Percentiles rank a stretch among this genome's conserved stretches.
phyloP scores from a whole-genome alignment of 768 basidiomycete species.

The Saitozyma sp. region DNA sequence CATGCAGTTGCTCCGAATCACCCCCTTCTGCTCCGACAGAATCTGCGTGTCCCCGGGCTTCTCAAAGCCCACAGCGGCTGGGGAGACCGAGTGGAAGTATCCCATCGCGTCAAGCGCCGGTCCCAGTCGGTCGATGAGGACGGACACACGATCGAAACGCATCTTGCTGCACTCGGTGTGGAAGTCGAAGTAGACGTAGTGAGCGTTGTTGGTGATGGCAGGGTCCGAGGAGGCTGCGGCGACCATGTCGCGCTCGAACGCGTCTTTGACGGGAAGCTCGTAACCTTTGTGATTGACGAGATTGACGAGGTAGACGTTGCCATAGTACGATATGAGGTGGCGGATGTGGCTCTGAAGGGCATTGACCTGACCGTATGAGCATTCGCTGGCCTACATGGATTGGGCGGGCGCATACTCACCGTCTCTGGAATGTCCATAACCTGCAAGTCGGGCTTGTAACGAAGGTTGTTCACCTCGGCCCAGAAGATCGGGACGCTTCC shows the following conservation, averaged over 20 bases:
- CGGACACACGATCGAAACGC: constrained; percentile 88
- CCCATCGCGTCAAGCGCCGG: constrained; percentile 56
- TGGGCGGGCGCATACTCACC: constrained; percentile 56
- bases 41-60: constrained; percentile 58
- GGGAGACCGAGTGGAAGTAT: constrained; percentile 37
- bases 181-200: constrained; percentile 96
- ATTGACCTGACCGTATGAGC: constrained; percentile 58
- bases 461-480: constrained; percentile 91
- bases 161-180: constrained; percentile 91
- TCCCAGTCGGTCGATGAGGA: constrained; percentile 73
- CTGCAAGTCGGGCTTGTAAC: constrained; percentile 94
- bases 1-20: constrained; percentile 95
- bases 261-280: constrained; percentile 92
- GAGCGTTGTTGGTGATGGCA: constrained; percentile 64
- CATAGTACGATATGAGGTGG: constrained; percentile 72
- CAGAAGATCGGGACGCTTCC: constrained; percentile 94
- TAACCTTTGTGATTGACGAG: constrained; percentile 90
- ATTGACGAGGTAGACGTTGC: constrained; percentile 77
- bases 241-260: constrained; percentile 75
- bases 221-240: constrained; percentile 57
- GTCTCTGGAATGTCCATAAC: constrained; percentile 90
- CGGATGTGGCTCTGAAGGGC: constrained; percentile 73
- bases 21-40: constrained; percentile 67
- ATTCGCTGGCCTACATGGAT: background rate
- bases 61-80: constrained; percentile 55